A percentile compares a stretch with the other conserved stretches of the same genome.
These are phyloP conservation scores for Rhodotorula toruloides DNA, from an alignment of 768 basidiomycete species.

Conservation along the genomic window DNA sequence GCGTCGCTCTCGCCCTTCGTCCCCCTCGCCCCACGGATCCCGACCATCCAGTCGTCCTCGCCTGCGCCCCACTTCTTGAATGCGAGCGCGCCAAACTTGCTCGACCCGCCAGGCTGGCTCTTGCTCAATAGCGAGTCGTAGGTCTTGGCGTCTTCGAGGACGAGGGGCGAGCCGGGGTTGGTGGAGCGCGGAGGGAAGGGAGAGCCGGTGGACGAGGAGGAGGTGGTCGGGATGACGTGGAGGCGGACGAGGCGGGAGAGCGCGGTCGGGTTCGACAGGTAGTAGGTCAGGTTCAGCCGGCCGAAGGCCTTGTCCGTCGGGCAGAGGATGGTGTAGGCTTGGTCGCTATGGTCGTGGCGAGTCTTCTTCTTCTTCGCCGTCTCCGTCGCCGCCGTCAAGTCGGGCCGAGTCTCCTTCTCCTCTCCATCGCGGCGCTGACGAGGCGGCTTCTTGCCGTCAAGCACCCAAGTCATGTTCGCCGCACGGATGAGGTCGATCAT, in stretches of 20 bases:
- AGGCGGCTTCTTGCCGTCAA: slow-evolving; percentile 60
- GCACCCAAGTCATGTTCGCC: slow-evolving; percentile 82
- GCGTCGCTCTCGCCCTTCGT: slow-evolving; percentile 50
- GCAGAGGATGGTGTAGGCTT: slow-evolving; percentile 80
- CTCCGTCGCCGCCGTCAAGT: background rate
- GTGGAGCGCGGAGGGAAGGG: slow-evolving; percentile 42
- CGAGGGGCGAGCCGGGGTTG: slow-evolving; percentile 53
- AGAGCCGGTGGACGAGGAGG: slow-evolving; percentile 20
- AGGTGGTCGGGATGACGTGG: slow-evolving; percentile 35
- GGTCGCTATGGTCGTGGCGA: background rate
- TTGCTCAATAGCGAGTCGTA: slow-evolving; percentile 64
- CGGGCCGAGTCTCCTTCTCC: slow-evolving; percentile 1
- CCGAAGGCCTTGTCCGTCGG: slow-evolving; percentile 92
- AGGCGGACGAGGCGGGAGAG: slow-evolving; percentile 26
- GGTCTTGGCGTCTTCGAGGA: slow-evolving; percentile 63
- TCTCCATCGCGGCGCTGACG: slow-evolving; percentile 46
- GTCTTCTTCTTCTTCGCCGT: background rate
- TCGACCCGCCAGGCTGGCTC: slow-evolving; percentile 49
- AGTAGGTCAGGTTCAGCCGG: slow-evolving; percentile 66
- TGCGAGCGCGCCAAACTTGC: slow-evolving; percentile 74
- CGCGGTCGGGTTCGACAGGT: slow-evolving; percentile 15
- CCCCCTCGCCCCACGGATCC: slow-evolving; percentile 50
- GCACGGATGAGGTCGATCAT: slow-evolving; percentile 78
- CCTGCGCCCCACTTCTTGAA: slow-evolving; percentile 56
- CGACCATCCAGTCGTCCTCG: slow-evolving; percentile 47